Percentiles rank a stretch among this genome's conserved stretches.
phyloP scores from a whole-genome alignment of 1,139 yeast genomes.

The Taiozyma sp. region DNA sequence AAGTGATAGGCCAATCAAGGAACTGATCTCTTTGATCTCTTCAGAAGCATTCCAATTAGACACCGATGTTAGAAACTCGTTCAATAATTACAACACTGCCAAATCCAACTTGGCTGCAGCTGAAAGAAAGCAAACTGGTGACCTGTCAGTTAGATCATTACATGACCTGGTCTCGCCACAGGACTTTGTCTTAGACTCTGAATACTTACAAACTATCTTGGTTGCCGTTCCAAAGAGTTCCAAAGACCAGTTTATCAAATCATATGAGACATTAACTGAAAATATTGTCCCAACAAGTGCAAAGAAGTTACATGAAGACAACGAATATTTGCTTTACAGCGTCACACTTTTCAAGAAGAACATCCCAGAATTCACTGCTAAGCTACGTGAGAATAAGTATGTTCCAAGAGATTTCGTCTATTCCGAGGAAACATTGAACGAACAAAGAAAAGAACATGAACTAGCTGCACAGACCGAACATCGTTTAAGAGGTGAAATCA shows the following conservation, averaged over 20 bases:
- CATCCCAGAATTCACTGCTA: conserved; percentile 61
- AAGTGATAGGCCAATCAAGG: conserved; percentile 76
- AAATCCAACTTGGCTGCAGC: conserved; percentile 82
- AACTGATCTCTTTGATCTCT: conserved; percentile 65
- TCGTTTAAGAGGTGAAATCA: conserved; percentile 70
- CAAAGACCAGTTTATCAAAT: conserved; percentile 53
- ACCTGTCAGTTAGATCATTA: conserved; percentile 82
- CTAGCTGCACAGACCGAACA: conserved; percentile 71
- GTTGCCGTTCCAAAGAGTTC: conserved; percentile 79
- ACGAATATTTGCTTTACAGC: conserved; percentile 67
- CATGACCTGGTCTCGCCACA: conserved; percentile 85
- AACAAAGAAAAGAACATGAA: conserved; percentile 73
- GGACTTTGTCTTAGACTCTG: conserved; percentile 82
- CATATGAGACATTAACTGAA: conserved; percentile 71
- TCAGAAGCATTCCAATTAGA: conserved; percentile 81
- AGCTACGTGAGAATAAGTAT: conserved; percentile 83
- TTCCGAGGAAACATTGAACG: conserved; percentile 71
- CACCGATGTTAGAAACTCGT: conserved; percentile 70
- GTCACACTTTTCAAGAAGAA: conserved; percentile 85
- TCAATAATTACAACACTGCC: conserved; percentile 71
- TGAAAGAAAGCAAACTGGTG: conserved; percentile 91
- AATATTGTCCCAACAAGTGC: conserved; percentile 95
- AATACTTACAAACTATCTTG: conserved; percentile 76
- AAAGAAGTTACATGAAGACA: conserved; percentile 59
- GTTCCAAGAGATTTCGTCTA: conserved; percentile 91